phyloP scores from a whole-genome alignment of 257 asterid genomes.

The Paulownia fortunei region DNA sequence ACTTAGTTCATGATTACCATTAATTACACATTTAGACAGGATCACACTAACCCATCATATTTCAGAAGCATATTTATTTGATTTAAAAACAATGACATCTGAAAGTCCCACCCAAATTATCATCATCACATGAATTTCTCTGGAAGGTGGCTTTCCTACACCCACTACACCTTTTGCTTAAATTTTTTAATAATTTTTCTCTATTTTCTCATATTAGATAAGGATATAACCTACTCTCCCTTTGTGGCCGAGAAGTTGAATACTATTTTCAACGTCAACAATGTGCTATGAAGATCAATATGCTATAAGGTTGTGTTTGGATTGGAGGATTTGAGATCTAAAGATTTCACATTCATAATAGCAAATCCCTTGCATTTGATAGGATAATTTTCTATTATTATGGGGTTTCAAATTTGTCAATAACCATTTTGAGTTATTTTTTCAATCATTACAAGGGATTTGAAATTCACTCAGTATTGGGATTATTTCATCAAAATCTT shows the following conservation, averaged over 20 bases:
- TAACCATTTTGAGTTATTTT: no score
- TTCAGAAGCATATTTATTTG: background rate
- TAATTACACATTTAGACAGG: background rate
- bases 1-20: slow-evolving; percentile 1
- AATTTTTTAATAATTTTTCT: background rate
- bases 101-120: background rate
- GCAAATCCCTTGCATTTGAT: background rate
- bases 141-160: background rate
- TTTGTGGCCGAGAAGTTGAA: background rate
- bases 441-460: no score
- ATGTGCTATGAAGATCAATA: background rate
- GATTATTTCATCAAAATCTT: background rate
- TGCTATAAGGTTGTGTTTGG: background rate
- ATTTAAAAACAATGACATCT: background rate
- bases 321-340: background rate
- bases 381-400: no score
- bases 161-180: background rate
- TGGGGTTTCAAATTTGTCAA: no score
- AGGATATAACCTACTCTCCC: background rate
- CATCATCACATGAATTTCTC: background rate
- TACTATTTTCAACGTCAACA: background rate
- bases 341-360: background rate
- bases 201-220: background rate
- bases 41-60: background rate
- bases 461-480: no score